Evolutionary conservation across 805 yeast genomes (phyloP), one percentile per base, ranked within the genome.

Genomic region (Yamadazyma sp.): DNA sequence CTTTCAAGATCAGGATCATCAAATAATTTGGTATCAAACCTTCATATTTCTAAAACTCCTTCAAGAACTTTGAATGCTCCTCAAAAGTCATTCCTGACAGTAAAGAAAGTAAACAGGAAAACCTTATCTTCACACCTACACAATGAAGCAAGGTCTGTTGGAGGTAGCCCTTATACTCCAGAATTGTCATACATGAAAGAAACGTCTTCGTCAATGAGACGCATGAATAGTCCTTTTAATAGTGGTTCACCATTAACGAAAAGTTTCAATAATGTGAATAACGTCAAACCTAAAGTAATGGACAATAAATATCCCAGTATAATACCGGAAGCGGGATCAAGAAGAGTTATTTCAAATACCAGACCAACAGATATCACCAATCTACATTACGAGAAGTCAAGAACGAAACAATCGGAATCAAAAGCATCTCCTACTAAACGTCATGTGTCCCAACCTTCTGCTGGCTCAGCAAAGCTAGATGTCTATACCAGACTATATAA

Each of bases 111-210:
- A 15, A 16, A 14, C 12, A 29, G n/a, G 5, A 28, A 11, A 12
- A 27, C 19, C 19, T 7, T 33, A 8, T 21, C 32, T 9, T n/a
- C 23, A 4, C 37, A 33, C 15, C 18, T 27, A 13, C 20, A 33
- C n/a, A n/a, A 28, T 13, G 39, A 39, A 17, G 16, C 38, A 3
- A 30, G 27, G 15, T 33, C 39, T 4, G 36, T 23, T 6, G 43
- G 40, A 8, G 31, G 33, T 7, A 39, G 43, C 5, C 40, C 45
- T 2, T 23, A 21, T 20, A 20, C 12, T 14, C 22, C 27, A 27
- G 30, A 47, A 27, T 54, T 57, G 31, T 62, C 70, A 5, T 66
- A 66, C 39, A 66, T 66, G 73, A 50, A 53, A 26, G 68, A 60
- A 7, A 66, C 71, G 0, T 44, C 69, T 2, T 65, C 71, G 1